phyloP scores from a whole-genome alignment of 805 yeast species.

The Metschnikowia cerradonensis region DNA sequence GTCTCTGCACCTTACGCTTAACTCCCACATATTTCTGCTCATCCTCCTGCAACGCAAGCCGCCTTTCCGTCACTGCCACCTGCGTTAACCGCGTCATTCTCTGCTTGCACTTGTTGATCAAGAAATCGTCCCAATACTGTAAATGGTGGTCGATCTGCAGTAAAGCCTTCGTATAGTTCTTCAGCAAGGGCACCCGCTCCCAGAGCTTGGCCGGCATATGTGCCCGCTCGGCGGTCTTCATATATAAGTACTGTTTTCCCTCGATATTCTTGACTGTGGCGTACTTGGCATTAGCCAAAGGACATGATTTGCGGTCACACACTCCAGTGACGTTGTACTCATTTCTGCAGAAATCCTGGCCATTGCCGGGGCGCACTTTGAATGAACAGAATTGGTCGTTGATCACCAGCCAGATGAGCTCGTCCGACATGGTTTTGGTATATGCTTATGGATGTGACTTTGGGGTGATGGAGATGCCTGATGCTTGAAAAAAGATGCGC shows the following conservation, averaged over 20 bases:
- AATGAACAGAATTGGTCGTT: conserved; percentile 95
- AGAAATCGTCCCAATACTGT: conserved; percentile 88
- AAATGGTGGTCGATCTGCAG: conserved; percentile 84
- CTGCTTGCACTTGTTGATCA: conserved; percentile 92
- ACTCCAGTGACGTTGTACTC: conserved; percentile 95
- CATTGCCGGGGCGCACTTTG: conserved; percentile 83
- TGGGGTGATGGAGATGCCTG: not conserved
- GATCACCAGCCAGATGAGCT: conserved; percentile 96
- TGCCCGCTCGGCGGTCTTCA: conserved; percentile 97
- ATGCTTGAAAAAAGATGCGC: conserved; percentile 3
- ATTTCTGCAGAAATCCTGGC: conserved; percentile 90
- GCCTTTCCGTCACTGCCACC: conserved; percentile 91
- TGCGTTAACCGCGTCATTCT: conserved; percentile 91
- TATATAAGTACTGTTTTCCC: conserved; percentile 78
- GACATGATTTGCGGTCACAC: conserved; percentile 91
- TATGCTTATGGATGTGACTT: not conserved
- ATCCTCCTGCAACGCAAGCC: conserved; percentile 83
- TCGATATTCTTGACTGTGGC: conserved; percentile 81
- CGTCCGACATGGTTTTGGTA: conserved; percentile 51
- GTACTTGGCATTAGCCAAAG: conserved; percentile 88
- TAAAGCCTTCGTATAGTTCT: conserved; percentile 84
- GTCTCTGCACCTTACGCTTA: conserved; percentile 89
- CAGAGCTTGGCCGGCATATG: conserved; percentile 91
- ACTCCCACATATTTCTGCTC: conserved; percentile 92
- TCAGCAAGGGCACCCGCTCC: conserved; percentile 90